Conservation (phyloP, 2,329 filamentous ascomycete species). For the Aspergillus versicolor region DNA sequence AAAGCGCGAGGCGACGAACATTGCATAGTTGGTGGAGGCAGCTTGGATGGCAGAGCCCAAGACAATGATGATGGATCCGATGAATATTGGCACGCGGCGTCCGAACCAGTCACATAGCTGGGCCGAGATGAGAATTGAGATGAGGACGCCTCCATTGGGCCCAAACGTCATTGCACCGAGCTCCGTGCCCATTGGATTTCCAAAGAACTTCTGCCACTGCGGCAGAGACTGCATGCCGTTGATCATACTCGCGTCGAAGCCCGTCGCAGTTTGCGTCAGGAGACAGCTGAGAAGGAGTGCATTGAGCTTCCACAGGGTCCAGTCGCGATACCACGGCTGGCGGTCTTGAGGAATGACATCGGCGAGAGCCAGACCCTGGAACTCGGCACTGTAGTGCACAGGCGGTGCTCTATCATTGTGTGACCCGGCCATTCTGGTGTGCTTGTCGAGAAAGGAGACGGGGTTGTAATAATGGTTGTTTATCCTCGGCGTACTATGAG, state of each 20-base stretch:
- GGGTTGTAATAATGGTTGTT: too few species aligned
- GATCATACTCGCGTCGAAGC: constrained; percentile 52
- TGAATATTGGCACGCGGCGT: constrained; percentile 17
- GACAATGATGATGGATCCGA: constrained; percentile 45
- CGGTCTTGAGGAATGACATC: background rate
- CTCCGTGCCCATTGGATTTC: constrained; percentile 8
- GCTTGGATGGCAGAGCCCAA: constrained; percentile 26
- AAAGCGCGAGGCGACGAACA: constrained; percentile 25
- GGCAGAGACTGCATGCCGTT: constrained; percentile 48
- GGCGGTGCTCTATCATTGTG: too few species aligned
- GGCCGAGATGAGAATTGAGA: constrained; percentile 20
- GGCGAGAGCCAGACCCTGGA: too few species aligned
- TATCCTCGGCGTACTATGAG: too few species aligned
- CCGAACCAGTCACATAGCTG: constrained; percentile 21
- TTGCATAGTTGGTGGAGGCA: constrained; percentile 19
- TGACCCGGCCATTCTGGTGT: too few species aligned
- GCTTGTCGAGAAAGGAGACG: too few species aligned
- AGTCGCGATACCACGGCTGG: constrained; percentile 8
- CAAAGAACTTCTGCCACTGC: constrained; percentile 40
- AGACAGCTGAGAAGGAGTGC: constrained; percentile 17
- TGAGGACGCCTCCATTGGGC: constrained; percentile 9
- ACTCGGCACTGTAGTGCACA: too few species aligned
- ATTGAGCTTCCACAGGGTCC: constrained; percentile 18
- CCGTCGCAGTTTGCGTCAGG: constrained; percentile 37
- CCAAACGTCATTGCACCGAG: constrained; percentile 9